Base-by-base conservation (phyloP, 495 filamentous ascomycete genomes). In the Lophiotrema nucula region DNA sequence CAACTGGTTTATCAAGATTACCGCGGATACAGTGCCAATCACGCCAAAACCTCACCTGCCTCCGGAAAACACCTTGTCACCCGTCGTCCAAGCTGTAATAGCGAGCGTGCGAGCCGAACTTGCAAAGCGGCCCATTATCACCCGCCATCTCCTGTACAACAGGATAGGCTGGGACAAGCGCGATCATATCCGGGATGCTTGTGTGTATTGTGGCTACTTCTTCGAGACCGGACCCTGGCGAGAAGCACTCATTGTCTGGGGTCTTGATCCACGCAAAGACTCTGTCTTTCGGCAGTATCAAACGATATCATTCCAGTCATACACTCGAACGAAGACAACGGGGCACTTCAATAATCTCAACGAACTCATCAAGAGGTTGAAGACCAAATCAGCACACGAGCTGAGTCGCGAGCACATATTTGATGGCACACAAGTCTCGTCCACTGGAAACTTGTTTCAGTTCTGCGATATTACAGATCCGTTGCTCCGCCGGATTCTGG, bases 161-260 rank as follows among this genome's bases (percentile, higher is more conserved):
- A 70, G 77, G 18, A 62, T 85, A 38, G 37, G 64, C 24, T 55
- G 58, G 48, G 47, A 33, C 15, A 53, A 77, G 76, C 5, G 75
- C 78, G 25, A 81, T 59, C 66, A 80, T 11, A 75, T 90, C 22
- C 82, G 85, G 66, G 72, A 82, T 56, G 82, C 86, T 43, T 71
- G 87, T 27, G 85, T 85, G 55, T 89, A 95, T 62, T 82, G 88
- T 1, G 91, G 86, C 6, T 98, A 96, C 73, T 85, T 88, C 73
- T 96, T 96, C 78, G 83, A 83, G 44, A 86, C 85, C 4, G 93
- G 93, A 0, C 93, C 93, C 0, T 98, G 89, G 87, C 81, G 89
- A 45, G 91, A 97, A 69, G 84, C 88, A 13, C 80, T 96, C 53
- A 79, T 97, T 56, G 81, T 79, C 48, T 89, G 89, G 62, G 95